phyloP scores from a whole-genome alignment of 2,329 filamentous ascomycete genomes.

The Ceratocystis diversiconidia region DNA sequence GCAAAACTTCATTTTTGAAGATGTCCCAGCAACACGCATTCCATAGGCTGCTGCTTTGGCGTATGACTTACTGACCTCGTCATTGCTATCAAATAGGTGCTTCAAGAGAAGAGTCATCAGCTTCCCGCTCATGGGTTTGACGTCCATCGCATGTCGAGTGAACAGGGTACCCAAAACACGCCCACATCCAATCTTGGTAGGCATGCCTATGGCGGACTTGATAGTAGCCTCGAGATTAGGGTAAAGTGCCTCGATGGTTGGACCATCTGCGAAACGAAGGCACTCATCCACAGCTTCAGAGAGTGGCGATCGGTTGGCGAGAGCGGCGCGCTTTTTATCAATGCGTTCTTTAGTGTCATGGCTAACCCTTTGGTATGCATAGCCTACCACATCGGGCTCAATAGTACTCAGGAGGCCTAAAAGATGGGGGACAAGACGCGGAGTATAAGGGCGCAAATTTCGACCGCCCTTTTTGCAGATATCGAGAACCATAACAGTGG shows the following conservation, averaged over 20 bases:
- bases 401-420: conserved; percentile 72
- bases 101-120: conserved; percentile 70
- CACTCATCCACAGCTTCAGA: conserved; percentile 86
- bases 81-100: conserved; percentile 77
- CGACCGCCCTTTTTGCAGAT: conserved; percentile 82
- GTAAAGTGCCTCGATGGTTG: conserved; percentile 60
- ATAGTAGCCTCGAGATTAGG: conserved; percentile 63
- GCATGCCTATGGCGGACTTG: conserved; percentile 76
- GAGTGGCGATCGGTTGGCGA: conserved; percentile 73
- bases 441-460: conserved; percentile 64
- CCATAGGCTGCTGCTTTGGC: conserved; percentile 78
- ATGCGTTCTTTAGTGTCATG: conserved; percentile 80
- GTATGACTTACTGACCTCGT: conserved; percentile 82
- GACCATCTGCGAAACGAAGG: conserved; percentile 66
- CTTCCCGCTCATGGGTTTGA: conserved; percentile 58
- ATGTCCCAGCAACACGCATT: conserved; percentile 42
- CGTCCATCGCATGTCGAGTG: conserved; percentile 61
- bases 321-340: conserved; percentile 69
- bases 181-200: conserved; percentile 84
- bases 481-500: conserved; percentile 69
- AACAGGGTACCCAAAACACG: conserved; percentile 73
- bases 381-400: conserved; percentile 81
- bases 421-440: conserved; percentile 66
- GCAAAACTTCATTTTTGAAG: conserved; percentile 37
- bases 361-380: conserved; percentile 77